These are phyloP conservation scores for Blastobotrys proliferans DNA, from an alignment of 1,139 yeast genomes.

Conservation along the genomic window DNA sequence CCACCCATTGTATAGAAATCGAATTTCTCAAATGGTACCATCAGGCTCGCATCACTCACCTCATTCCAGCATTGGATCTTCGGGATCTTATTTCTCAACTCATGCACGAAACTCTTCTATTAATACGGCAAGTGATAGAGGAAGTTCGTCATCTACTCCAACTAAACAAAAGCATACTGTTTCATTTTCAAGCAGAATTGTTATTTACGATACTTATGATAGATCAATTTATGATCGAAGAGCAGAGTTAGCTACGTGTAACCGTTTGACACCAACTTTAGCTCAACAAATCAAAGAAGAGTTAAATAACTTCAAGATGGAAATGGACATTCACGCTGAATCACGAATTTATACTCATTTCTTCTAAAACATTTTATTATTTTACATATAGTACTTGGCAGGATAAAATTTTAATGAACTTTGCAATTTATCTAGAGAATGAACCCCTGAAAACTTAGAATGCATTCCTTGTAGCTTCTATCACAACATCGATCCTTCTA, in stretches of 20 bases:
- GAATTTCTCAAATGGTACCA: constrained; percentile 19
- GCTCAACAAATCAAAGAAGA: constrained; percentile 89
- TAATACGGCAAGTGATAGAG: neutral
- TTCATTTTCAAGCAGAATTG: constrained; percentile 77
- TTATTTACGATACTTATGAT: constrained; percentile 81
- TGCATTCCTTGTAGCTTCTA: neutral
- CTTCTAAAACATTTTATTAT: constrained; percentile 39
- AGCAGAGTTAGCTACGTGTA: constrained; percentile 92
- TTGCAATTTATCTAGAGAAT: too few relatives aligned
- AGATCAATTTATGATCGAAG: constrained; percentile 87
- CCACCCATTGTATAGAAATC: constrained; percentile 25
- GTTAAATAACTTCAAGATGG: constrained; percentile 61
- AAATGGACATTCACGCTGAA: constrained; percentile 77
- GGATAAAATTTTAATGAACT: too few relatives aligned
- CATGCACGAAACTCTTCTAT: constrained; percentile 8
- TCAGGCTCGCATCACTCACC: constrained; percentile 15
- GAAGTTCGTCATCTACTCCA: neutral
- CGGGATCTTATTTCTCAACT: constrained; percentile 16
- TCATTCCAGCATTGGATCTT: constrained; percentile 17
- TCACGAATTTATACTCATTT: constrained; percentile 83
- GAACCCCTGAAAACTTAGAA: too few relatives aligned
- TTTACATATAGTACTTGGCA: too few relatives aligned
- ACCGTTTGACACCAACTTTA: constrained; percentile 79
- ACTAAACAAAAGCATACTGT: constrained; percentile 37
- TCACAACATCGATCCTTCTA: too few relatives aligned